A percentile compares a stretch with the other conserved stretches of the same genome.
Conservation (phyloP, 306 rosid species). For the Cucurbita moschata region DNA sequence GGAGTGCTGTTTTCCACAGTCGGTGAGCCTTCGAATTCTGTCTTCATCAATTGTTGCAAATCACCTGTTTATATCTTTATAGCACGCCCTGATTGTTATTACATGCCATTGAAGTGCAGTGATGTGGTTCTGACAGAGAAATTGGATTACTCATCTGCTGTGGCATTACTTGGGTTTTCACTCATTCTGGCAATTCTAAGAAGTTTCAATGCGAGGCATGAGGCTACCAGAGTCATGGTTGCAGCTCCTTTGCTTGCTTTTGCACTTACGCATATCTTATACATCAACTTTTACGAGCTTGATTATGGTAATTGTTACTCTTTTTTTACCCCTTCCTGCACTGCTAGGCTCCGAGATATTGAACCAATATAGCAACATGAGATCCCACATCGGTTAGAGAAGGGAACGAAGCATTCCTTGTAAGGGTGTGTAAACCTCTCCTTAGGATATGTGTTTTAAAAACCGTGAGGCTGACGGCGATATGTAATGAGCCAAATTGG, state of each 20-base stretch:
- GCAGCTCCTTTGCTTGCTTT: slow-evolving; percentile 65
- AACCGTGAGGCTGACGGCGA: too few relatives aligned
- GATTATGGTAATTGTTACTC: slow-evolving; percentile 39
- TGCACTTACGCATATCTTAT: slow-evolving; percentile 49
- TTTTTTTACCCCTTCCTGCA: not conserved
- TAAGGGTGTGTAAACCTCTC: too few relatives aligned
- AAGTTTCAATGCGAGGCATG: slow-evolving; percentile 41
- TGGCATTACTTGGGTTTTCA: slow-evolving; percentile 65
- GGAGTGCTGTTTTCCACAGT: slow-evolving; percentile 64
- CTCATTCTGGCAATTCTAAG: slow-evolving; percentile 47
- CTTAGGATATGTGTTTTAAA: too few relatives aligned
- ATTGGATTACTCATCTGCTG: slow-evolving; percentile 51
- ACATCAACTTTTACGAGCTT: slow-evolving; percentile 47
- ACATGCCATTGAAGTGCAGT: slow-evolving; percentile 21
- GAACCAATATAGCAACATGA: not conserved
- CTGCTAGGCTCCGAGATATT: not conserved
- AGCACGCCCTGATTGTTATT: slow-evolving; percentile 1
- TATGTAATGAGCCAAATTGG: too few relatives aligned
- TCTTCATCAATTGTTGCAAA: not conserved
- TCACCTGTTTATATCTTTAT: not conserved
- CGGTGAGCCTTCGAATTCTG: slow-evolving; percentile 29
- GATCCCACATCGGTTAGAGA: too few relatives aligned
- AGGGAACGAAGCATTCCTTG: too few relatives aligned
- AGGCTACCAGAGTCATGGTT: slow-evolving; percentile 67
- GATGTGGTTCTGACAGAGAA: slow-evolving; percentile 52